Base-by-base conservation (phyloP, 2,329 filamentous ascomycete genomes). In the Graphiopsis chlorocephala region DNA sequence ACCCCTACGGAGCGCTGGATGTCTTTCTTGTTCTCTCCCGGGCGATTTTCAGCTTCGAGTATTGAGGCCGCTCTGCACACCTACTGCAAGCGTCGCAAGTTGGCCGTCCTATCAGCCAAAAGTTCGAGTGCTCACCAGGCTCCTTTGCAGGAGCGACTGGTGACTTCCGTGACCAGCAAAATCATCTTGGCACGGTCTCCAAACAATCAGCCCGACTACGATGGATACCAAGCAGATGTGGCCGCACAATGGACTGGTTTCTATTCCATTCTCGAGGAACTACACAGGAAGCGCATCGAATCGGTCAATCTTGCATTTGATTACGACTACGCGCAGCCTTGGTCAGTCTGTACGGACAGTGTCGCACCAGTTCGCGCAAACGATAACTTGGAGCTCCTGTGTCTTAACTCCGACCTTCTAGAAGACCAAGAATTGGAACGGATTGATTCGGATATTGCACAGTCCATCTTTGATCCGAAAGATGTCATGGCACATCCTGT, bases 161-260 rank as follows among this genome's bases (percentile, higher is more conserved):
- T 89, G 74, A 84, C 86, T 5, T 86, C 90, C 0, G 83, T 97
- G 38, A 86, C 88, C 17, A 85, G 87, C 7, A 90, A 90, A 12
- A 87, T 91, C 15, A 83, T 85, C 0, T 79, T 93, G 38, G 84
- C 86, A 52, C 87, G 86, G 62, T 82, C 81, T 31, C 80, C 86
- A 11, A 83, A 86, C 15, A 87, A 87, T 15, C 85, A 84, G 29
- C 86, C 91, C 77, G 90, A 96, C 72, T 92, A 91, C 70, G 87
- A 90, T 26, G 84, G 88, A 64, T 95, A 93, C 74, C 85, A 90
- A 64, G 81, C 83, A 35, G 88, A 91, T 33, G 88, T 90, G 61
- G 90, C 95, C 73, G 84, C 86, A 12, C 93, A 97, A 75, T 99
- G 95, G 95, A 88, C 90, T 68, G 87, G 91, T 59, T 96, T 96